Percentiles rank a stretch among this genome's conserved stretches.
These are phyloP conservation scores for Inga oerstediana DNA, from an alignment of 306 rosid genomes.

Conservation along the genomic window DNA sequence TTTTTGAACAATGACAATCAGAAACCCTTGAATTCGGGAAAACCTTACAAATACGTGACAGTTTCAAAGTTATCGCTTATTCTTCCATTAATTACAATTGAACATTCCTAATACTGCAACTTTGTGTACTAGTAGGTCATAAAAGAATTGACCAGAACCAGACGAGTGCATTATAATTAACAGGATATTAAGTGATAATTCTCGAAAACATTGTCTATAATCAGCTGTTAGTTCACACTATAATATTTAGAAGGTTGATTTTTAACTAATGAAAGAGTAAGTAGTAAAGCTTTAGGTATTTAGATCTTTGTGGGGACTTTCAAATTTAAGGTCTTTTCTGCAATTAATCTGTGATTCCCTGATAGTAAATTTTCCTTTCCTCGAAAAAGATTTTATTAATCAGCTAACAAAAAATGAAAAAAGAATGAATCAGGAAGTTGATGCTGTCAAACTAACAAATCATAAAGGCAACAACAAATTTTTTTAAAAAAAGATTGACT, in stretches of 20 bases:
- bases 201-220: neutral
- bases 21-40: neutral
- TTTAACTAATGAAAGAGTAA: neutral
- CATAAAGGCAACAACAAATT: neutral
- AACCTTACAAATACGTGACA: neutral
- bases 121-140: neutral
- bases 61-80: neutral
- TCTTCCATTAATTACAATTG: neutral
- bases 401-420: neutral
- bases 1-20: neutral
- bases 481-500: neutral
- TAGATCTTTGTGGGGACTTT: neutral
- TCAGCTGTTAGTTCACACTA: neutral
- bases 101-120: neutral
- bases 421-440: neutral
- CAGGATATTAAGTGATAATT: neutral
- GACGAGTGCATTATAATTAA: neutral
- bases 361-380: neutral
- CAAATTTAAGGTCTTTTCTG: neutral
- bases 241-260: neutral
- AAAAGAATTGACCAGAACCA: neutral
- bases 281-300: neutral
- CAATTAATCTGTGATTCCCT: neutral
- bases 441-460: neutral
- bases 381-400: neutral